These are phyloP conservation scores for Arachis monticola DNA, from an alignment of 331 rosid species.

Conservation along the genomic window DNA sequence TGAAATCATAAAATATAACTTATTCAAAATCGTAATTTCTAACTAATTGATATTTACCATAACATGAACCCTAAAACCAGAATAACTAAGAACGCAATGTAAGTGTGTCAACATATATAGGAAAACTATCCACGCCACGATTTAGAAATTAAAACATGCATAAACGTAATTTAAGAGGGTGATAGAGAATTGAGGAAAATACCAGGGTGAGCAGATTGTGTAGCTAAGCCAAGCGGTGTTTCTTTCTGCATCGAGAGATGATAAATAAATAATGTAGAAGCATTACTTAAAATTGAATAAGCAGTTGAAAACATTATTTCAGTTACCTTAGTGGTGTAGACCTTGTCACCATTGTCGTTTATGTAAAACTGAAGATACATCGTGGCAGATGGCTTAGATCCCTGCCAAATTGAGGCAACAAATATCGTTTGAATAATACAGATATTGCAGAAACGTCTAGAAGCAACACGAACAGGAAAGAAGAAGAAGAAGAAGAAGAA, in stretches of 20 bases:
- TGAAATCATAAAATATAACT: too few species aligned
- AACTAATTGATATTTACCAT: too few species aligned
- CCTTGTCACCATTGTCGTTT: conserved; percentile 87
- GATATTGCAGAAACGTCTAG: neutral
- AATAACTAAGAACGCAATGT: neutral
- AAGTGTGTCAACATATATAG: neutral
- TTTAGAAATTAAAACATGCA: neutral
- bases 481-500: neutral
- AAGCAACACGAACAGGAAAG: neutral
- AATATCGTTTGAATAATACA: neutral
- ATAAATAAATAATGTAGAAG: too few species aligned
- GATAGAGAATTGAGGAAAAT: neutral
- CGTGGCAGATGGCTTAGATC: conserved; percentile 26
- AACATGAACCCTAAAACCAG: too few species aligned
- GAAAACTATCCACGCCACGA: neutral
- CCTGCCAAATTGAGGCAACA: conserved; percentile 31
- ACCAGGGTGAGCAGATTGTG: conserved; percentile 97
- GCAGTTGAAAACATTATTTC: neutral
- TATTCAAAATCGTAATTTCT: too few species aligned
- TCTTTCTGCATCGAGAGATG: conserved; percentile 61
- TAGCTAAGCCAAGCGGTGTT: conserved; percentile 70
- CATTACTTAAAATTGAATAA: neutral
- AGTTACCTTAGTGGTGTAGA: conserved; percentile 87
- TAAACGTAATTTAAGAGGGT: neutral
- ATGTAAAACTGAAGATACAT: conserved; percentile 96